Base-by-base conservation (phyloP, 257 asterid genomes). In the Plantago elongata region DNA sequence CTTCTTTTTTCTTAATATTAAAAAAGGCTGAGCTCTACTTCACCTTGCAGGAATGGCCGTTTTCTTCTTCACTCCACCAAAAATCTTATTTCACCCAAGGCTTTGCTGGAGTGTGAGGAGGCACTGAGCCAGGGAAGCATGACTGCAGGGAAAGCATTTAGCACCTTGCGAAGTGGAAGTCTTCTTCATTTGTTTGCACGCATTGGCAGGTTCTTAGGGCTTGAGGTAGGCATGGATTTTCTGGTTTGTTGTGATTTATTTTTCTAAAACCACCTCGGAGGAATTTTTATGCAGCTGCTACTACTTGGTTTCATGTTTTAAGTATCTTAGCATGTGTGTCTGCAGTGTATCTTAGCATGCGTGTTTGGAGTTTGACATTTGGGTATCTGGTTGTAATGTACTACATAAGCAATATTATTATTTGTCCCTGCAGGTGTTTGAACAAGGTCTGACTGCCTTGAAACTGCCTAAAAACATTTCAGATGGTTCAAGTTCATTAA, bases 121-220 rank as follows among this genome's bases (percentile, higher is more conserved):
- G 86, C 95, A 72, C 71, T 93, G 72, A 93, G 85, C 83, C 97
- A 87, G 75, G 84, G 96, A 79, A 87, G 79, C 69, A 82, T 78
- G 74, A 78, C 87, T 38, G 87, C 99, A 46, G 84, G 81, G 54
- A 84, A 85, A 57, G 88, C 88, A 54, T 89, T 93, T 72, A 82
- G 77, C 52, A 87, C 74, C 78, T 76, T 93, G 89, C 76, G 99
- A 81, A 82, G 78, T 71, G 83, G 74, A 76, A 84, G 96, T 63
- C 79, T 93, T 76, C 77, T 90, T 66, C 94, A 87, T 76, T 77
- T 93, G 73, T 89, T 89, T 79, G 96, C 99, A 29, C 77, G 92
- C 83, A 84, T 84, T 62, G 97, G 93, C 68, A 85, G 94, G 75
- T 87, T 85, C 83, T 78, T 93, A 76, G 97, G 99, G 51, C 95